Conservation (phyloP, 306 rosid species). For the Carpinus viminea region DNA sequence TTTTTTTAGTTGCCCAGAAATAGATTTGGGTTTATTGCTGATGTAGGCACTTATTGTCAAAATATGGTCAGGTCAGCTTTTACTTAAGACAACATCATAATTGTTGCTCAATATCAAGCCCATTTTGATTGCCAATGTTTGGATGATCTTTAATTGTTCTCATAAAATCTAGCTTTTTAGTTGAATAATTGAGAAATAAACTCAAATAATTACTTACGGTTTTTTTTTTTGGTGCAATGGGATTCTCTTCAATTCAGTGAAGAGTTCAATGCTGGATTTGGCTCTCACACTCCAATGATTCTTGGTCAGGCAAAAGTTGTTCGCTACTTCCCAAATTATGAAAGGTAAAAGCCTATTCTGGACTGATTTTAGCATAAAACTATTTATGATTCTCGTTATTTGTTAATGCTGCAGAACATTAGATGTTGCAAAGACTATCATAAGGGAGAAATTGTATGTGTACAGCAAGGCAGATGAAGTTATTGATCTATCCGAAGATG, state of each 20-base stretch:
- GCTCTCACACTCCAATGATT: slow-evolving; percentile 92
- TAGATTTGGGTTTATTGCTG: not conserved
- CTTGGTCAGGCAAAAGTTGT: slow-evolving; percentile 97
- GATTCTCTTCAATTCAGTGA: slow-evolving; percentile 52
- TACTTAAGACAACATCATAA: not conserved
- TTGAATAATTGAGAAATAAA: slow-evolving; percentile 13
- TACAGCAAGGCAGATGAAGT: slow-evolving; percentile 64
- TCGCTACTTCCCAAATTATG: slow-evolving; percentile 79
- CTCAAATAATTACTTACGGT: slow-evolving; percentile 18
- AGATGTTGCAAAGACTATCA: slow-evolving; percentile 70
- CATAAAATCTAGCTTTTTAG: slow-evolving; percentile 11
- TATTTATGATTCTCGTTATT: slow-evolving; percentile 29
- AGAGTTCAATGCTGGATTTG: slow-evolving; percentile 88
- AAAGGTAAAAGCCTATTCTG: slow-evolving; percentile 53
- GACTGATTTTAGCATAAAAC: slow-evolving; percentile 12
- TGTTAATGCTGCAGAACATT: slow-evolving; percentile 61
- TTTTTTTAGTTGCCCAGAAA: not conserved
- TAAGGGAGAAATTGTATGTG: slow-evolving; percentile 63
- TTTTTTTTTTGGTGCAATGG: slow-evolving; percentile 24
- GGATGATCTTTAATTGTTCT: slow-evolving; percentile 18
- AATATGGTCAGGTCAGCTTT: not conserved
- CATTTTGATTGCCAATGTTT: slow-evolving; percentile 9
- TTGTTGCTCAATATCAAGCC: slow-evolving; percentile 5
- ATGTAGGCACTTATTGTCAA: not conserved
- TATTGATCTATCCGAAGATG: slow-evolving; percentile 69